Base-by-base conservation (phyloP, 495 filamentous ascomycete species). In the Lepidopterella palustris region DNA sequence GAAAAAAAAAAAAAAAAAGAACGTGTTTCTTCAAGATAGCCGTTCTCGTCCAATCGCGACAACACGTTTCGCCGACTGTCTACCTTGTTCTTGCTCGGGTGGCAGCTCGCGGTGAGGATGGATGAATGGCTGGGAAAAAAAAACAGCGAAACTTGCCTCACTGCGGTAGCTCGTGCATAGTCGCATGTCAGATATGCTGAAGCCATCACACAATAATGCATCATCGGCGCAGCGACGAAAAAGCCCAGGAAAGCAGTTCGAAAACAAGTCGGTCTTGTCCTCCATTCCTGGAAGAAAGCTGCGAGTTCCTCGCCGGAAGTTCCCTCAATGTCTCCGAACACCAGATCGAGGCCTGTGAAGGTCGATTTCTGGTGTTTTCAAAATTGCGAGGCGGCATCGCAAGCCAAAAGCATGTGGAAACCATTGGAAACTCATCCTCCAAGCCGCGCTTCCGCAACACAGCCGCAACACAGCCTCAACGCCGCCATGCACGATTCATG, bases 381-480 rank as follows among this genome's bases (percentile, higher is more conserved):
- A 11, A 15, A 24, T 24, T 25, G 23, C 23, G 47, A 50, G 25
- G 21, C 47, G 5, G 24, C 24, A 21, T 21, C 20, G 11, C 42
- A 15, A 5, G 42, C 45, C 11, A 21, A 18, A 4, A 27, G 26
- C 20, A 18, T 25, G 21, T 18, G 21, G 18, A 24, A 24, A 23
- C 21, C 1, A 21, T 5, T 3, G n/a, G n/a, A 24, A 27, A 10
- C 13, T 27, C 18, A 50, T 24, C 18, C 15, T 21, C 15, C 20
- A 21, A 15, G 9, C 24, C 15, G 21, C 47, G 47, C 10, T 18
- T 26, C 45, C 45, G 11, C 45, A 26, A 49, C 24, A 13, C 21
- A 9, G 11, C 45, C 11, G 20, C 47, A 50, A 21, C 47, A 50
- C 47, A 50, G 47, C 47, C 47, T 50, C 47, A 50, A 50, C 47